Base-by-base conservation (phyloP, 169 alveolate species). In the Eimeria brunetti region DNA sequence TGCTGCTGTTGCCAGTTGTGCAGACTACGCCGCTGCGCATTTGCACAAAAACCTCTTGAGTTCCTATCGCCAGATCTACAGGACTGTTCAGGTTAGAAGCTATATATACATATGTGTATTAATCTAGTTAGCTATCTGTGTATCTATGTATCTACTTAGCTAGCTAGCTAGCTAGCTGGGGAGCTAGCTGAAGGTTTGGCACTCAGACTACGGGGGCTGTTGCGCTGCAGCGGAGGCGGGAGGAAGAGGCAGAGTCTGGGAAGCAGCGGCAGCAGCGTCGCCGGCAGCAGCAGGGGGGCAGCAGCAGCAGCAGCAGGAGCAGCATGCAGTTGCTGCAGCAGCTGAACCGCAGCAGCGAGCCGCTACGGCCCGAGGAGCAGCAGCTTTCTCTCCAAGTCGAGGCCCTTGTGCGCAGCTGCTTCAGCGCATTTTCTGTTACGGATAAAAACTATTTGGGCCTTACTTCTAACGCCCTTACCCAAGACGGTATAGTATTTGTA, bases 21-120 rank as follows among this genome's bases (percentile, higher is more conserved):
- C 98, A 58, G 97, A 97, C 49, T 97, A 97, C 94, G 97, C 97
- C 7, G 94, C 96, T 56, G 91, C 90, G 64, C 98, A 97, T 83
- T 90, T 97, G 64, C 97, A 97, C 96, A 97, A 97, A 81, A 97
- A 97, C 67, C 78, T 97, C 51, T 67, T 97, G 44, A 97, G 98
- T 33, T 97, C 96, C 71, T 97, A 96, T 62, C 88, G 98, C n/a
- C 98, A 97, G 89, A 86, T 96, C 20, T 91, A 93, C 94, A 71
- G 94, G 81, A 95, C 96, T 3, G 95, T 96, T 1, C 95, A 93
- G 80, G 80, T 89, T 41, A 30, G 94, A 1, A 20, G 64, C 64
- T 56, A 56, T 9, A 9, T 56, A 56, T 9, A 9, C 18, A 56
- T 9, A 9, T 56, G 18, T 9, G 24, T 18, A 56, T 9, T 18